phyloP scores from a whole-genome alignment of 768 basidiomycete species.

The Rhodocollybia butyracea region DNA sequence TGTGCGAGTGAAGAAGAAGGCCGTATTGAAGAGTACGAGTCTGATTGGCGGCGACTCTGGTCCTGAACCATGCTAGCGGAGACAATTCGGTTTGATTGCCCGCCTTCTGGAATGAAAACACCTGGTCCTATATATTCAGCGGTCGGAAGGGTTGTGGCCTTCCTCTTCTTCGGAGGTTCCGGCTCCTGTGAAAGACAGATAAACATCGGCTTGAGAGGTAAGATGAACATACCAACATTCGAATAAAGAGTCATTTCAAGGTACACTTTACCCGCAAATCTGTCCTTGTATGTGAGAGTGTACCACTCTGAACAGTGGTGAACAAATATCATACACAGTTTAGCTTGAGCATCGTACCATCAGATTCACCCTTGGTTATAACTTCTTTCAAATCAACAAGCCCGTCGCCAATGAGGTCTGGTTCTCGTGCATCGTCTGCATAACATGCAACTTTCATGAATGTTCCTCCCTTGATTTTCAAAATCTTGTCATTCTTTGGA shows the following conservation, averaged over 20 bases:
- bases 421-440: constrained; percentile 94
- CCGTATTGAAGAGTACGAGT: constrained; percentile 57
- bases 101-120: constrained; percentile 47
- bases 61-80: constrained; percentile 31
- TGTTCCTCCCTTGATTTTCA: constrained; percentile 66
- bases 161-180: constrained; percentile 65
- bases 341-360: constrained; percentile 59
- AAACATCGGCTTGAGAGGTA: not conserved
- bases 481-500: constrained; percentile 52
- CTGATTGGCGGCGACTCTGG: constrained; percentile 39
- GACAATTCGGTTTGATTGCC: constrained; percentile 27
- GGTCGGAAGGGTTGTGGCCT: constrained; percentile 44
- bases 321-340: not conserved
- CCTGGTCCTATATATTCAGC: constrained; percentile 72
- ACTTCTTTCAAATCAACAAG: constrained; percentile 87
- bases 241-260: constrained; percentile 97
- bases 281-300: constrained; percentile 82
- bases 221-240: constrained; percentile 53
- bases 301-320: constrained; percentile 76
- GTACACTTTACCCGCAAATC: constrained; percentile 94
- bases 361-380: constrained; percentile 92
- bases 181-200: constrained; percentile 53
- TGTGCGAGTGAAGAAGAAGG: constrained; percentile 59
- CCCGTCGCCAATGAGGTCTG: constrained; percentile 91
- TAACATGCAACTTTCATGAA: constrained; percentile 83